Evolutionary conservation across 331 rosid genomes (phyloP), one percentile per base, ranked within the genome.

Genomic region (Rosa hybrid): DNA sequence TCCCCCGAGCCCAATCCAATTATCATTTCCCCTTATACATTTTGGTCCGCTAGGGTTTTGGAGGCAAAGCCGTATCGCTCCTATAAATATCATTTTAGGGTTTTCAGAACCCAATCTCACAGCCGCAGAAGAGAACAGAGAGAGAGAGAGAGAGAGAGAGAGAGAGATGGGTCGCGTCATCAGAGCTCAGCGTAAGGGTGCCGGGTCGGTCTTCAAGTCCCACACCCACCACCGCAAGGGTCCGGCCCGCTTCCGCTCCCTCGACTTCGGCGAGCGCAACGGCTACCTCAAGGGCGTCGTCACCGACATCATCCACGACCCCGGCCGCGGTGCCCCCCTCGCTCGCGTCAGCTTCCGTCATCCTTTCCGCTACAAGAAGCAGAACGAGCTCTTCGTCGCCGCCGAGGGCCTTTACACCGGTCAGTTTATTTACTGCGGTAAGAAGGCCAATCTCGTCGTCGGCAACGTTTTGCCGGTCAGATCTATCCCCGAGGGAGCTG

Each of bases 171-270:
- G 87, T 4, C 77, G 84, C 6, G 87, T 84, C 1, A 84, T 84
- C 68, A 57, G 87, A 71, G 87, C 84, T 77, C 87, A 84, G 17
- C 82, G 87, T 77, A 81, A 84, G 82, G 87, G 87, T 46, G 87
- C 84, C 9, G 87, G 87, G 2, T 84, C 87, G n/a, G 77, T 84
- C 70, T 84, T 84, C 87, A 81, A 80, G 80, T 84, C 87, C 27
- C 87, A 84, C 80, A 84, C 87, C 9, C 84, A 84, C 84, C 87
- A 84, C 77, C 82, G 84, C 51, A 84, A 84, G 74, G 87, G 87
- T 1, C 82, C 87, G 1, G 84, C 87, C 4, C 78, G 84, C 7
- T 84, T 84, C 63, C 82, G 84, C 39, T 71, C 80, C 51, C 84
- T 84, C 46, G 87, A 84, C 46, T 84, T 81, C n/a, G 87, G 87